Percentiles rank a stretch among this genome's conserved stretches.
Conservation (phyloP, 1,284 basidiomycete genomes). For the Exobasidium cylindrosporum region DNA sequence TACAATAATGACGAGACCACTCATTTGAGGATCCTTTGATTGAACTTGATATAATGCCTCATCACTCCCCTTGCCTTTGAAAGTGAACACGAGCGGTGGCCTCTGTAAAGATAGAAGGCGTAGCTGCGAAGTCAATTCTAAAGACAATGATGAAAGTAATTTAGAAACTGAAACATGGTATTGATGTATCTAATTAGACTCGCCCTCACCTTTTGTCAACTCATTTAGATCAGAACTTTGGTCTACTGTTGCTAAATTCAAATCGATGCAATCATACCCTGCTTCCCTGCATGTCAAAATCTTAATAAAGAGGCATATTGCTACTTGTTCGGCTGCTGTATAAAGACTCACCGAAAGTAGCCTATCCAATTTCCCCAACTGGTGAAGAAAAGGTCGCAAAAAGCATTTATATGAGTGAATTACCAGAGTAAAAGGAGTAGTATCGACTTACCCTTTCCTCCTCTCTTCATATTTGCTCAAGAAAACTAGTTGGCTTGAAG, state of each 20-base stretch:
- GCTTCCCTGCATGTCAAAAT: not conserved
- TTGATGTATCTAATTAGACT: not conserved
- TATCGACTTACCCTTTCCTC: not conserved
- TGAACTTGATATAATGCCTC: not conserved
- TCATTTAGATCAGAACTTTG: not conserved
- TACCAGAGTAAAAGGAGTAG: no score
- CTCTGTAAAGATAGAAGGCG: constrained; percentile 7
- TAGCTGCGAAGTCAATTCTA: constrained; percentile 4
- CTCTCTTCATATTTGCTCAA: constrained; percentile 6
- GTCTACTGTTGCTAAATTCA: constrained; percentile 3
- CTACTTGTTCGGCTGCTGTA: not conserved
- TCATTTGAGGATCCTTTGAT: not conserved
- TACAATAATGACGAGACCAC: not conserved
- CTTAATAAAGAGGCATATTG: not conserved
- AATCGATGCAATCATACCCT: constrained; percentile 10
- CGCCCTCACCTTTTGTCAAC: not conserved
- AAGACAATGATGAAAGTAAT: not conserved
- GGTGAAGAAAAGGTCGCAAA: no score
- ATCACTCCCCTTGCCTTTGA: not conserved
- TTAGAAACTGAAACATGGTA: not conserved
- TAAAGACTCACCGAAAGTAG: constrained; percentile 1
- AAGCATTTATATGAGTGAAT: no score
- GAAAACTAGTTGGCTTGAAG: constrained; percentile 3
- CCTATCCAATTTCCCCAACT: constrained; percentile 7
- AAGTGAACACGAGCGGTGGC: constrained; percentile 7